Percentiles rank a stretch among this genome's conserved stretches.
phyloP scores from a whole-genome alignment of 257 asterid genomes.

The Fraxinus americana region DNA sequence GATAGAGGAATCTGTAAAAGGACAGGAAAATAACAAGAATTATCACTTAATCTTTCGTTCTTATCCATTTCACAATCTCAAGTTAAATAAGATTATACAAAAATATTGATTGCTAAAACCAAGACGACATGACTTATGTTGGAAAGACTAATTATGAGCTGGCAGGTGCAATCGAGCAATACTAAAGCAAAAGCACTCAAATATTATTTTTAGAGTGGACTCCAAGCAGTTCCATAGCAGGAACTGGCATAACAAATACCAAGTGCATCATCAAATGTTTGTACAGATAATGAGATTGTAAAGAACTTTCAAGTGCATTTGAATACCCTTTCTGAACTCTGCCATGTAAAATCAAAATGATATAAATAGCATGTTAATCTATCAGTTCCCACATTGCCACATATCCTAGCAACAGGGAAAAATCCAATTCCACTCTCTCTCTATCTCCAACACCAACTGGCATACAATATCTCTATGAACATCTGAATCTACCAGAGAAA shows the following conservation, averaged over 20 bases:
- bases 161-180: background rate
- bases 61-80: slow-evolving; percentile 17
- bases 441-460: background rate
- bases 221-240: background rate
- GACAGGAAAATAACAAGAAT: slow-evolving; percentile 25
- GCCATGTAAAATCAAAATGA: background rate
- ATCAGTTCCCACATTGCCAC: background rate
- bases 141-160: background rate
- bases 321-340: background rate
- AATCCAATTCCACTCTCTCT: background rate
- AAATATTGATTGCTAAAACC: background rate
- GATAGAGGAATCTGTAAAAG: slow-evolving; percentile 85
- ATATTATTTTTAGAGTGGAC: background rate
- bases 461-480: background rate
- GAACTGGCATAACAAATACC: background rate
- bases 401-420: background rate
- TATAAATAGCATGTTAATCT: background rate
- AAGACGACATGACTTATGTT: background rate
- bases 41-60: slow-evolving; percentile 22
- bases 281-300: background rate
- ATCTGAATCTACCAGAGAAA: background rate
- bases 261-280: background rate
- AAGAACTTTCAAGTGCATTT: background rate
- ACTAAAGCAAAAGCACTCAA: background rate
- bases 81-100: background rate